A percentile compares a stretch with the other conserved stretches of the same genome.
Evolutionary conservation across 1,284 basidiomycete genomes (phyloP).

Genomic region (Wolfiporia cocos): DNA sequence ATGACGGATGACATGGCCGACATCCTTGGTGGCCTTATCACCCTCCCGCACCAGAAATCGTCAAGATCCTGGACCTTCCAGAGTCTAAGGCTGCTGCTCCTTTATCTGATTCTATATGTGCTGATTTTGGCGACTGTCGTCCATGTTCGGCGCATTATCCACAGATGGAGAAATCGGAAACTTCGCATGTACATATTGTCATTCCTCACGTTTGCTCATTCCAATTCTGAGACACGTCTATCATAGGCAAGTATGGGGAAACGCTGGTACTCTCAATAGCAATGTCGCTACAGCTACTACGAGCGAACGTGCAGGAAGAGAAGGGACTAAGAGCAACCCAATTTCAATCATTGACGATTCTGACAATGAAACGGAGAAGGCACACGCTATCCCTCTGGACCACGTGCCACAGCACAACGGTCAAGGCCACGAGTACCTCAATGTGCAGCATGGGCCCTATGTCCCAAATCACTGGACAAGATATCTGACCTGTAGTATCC

Average conservation of each 20-base stretch:
- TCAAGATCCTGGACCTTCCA: slow-evolving; percentile 22
- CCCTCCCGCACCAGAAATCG: slow-evolving; percentile 31
- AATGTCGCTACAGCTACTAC: slow-evolving; percentile 79
- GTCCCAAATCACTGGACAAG: too few relatives aligned
- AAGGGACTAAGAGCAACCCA: too few relatives aligned
- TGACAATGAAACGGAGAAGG: too few relatives aligned
- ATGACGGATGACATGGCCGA: slow-evolving; percentile 42
- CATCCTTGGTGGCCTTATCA: slow-evolving; percentile 54
- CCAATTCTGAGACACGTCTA: too few relatives aligned
- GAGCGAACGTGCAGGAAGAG: slow-evolving; percentile 6
- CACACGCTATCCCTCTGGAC: too few relatives aligned
- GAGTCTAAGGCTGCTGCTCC: slow-evolving; percentile 10
- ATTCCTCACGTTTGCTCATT: slow-evolving; percentile 12
- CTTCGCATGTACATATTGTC: slow-evolving; percentile 55
- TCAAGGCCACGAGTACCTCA: too few relatives aligned
- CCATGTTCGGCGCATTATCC: slow-evolving; percentile 20
- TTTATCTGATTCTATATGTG: slow-evolving; percentile 15
- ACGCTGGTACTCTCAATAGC: slow-evolving; percentile 74
- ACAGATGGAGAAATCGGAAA: slow-evolving; percentile 47
- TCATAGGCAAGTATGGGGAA: too few relatives aligned
- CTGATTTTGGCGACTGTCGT: not conserved
- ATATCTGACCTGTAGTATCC: too few relatives aligned
- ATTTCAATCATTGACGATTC: too few relatives aligned
- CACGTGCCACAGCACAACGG: too few relatives aligned
- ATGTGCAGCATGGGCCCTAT: too few relatives aligned